Percentiles rank a stretch among this genome's conserved stretches.
Evolutionary conservation across 2,329 filamentous ascomycete species (phyloP).

Genomic region (Stemphylium beticola): DNA sequence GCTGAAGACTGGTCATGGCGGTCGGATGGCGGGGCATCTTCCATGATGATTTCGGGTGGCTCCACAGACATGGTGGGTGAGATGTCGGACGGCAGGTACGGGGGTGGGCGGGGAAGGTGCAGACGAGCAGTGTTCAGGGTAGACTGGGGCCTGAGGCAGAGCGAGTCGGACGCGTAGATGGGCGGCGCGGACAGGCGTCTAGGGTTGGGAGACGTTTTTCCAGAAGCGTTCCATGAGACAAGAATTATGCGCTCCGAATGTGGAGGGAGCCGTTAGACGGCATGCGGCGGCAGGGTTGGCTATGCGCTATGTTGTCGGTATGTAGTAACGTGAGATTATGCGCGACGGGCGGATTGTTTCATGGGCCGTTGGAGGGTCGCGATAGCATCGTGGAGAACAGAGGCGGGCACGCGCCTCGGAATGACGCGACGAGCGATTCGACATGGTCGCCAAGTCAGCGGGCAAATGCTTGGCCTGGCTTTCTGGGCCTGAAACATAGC

Average conservation of each 20-base stretch:
- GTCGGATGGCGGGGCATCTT: conserved; percentile 18
- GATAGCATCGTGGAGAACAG: neutral
- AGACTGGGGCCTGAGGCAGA: conserved; percentile 26
- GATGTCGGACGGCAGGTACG: conserved; percentile 3
- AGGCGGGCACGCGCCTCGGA: conserved; percentile 6
- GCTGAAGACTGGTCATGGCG: conserved; percentile 17
- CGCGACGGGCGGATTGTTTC: conserved; percentile 31
- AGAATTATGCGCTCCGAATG: conserved; percentile 23
- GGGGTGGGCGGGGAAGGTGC: conserved; percentile 28
- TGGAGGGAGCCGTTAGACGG: conserved; percentile 11
- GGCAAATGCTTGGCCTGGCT: conserved; percentile 10
- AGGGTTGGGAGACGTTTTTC: conserved; percentile 30
- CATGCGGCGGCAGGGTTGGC: conserved; percentile 7
- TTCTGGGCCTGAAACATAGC: conserved; percentile 35
- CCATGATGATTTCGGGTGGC: conserved; percentile 19
- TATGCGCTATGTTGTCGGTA: neutral
- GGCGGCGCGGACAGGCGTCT: neutral
- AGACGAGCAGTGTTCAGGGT: conserved; percentile 26
- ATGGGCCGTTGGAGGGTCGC: conserved; percentile 16
- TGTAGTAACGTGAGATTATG: conserved; percentile 12
- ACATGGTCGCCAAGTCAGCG: conserved; percentile 17
- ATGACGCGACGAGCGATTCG: conserved; percentile 26
- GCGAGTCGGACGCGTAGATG: conserved; percentile 14
- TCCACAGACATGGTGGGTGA: conserved; percentile 22
- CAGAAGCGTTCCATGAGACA: conserved; percentile 32